Evolutionary conservation across 1,139 yeast species (phyloP).

Genomic region (Blastobotrys apis): DNA sequence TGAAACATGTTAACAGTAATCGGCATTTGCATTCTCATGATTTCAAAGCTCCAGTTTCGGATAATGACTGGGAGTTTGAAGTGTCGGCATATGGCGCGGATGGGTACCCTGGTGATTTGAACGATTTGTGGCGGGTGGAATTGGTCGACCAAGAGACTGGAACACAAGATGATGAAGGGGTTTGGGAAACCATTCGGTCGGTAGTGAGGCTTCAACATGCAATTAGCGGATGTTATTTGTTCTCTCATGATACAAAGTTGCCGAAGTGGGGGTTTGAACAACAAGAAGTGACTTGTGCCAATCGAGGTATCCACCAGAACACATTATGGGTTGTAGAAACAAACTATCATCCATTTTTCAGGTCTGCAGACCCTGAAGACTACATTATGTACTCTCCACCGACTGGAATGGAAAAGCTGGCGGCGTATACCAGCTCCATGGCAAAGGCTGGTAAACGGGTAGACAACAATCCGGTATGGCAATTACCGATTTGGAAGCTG

Average conservation of each 20-base stretch:
- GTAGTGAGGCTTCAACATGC: constrained; percentile 56
- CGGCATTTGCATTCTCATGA: constrained; percentile 53
- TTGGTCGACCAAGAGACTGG: constrained; percentile 15
- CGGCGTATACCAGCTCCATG: constrained; percentile 27
- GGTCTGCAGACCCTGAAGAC: constrained; percentile 28
- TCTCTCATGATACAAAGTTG: constrained; percentile 57
- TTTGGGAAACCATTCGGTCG: constrained; percentile 48
- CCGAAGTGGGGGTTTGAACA: constrained; percentile 71
- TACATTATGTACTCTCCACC: constrained; percentile 29
- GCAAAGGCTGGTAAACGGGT: constrained; percentile 11
- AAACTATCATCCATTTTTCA: constrained; percentile 49
- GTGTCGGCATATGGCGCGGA: constrained; percentile 61
- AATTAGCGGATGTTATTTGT: constrained; percentile 56
- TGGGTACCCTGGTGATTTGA: constrained; percentile 31
- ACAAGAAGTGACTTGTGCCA: constrained; percentile 72
- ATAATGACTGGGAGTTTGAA: constrained; percentile 73
- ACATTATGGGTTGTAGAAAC: constrained; percentile 64
- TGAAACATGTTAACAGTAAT: constrained; percentile 61
- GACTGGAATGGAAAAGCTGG: constrained; percentile 32
- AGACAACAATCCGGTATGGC: constrained; percentile 21
- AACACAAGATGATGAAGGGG: constrained; percentile 22
- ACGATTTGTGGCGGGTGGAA: constrained; percentile 31
- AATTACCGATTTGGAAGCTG: constrained; percentile 39
- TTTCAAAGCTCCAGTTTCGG: constrained; percentile 69
- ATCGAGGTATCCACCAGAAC: constrained; percentile 54